Conservation (phyloP, 2,329 filamentous ascomycete genomes). For the Exophiala sideris region DNA sequence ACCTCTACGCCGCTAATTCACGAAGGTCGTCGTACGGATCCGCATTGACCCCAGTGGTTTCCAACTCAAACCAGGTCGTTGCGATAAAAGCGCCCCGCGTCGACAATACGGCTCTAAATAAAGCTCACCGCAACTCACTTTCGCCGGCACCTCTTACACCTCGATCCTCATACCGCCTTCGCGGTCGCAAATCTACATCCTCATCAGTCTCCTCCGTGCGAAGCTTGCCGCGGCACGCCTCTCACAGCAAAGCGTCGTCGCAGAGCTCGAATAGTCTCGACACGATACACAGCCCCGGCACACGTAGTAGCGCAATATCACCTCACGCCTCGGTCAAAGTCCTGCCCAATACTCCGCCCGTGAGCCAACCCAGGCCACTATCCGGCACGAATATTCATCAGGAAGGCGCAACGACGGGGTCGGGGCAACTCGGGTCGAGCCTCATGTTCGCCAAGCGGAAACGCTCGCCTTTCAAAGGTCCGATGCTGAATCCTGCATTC, state of each 20-base stretch:
- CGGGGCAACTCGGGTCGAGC: constrained; percentile 31
- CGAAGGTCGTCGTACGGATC: constrained; percentile 23
- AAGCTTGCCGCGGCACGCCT: constrained; percentile 82
- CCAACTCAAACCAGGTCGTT: constrained; percentile 14
- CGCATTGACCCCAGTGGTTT: constrained; percentile 21
- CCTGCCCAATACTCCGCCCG: constrained; percentile 82
- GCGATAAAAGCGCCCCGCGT: constrained; percentile 18
- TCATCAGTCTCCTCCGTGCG: constrained; percentile 91
- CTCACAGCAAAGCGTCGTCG: constrained; percentile 90
- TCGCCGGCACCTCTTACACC: constrained; percentile 87
- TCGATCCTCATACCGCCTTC: constrained; percentile 76
- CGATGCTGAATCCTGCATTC: constrained; percentile 40
- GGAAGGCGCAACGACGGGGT: constrained; percentile 3
- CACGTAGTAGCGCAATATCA: constrained; percentile 63
- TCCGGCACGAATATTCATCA: constrained; percentile 9
- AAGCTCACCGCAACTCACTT: constrained; percentile 63
- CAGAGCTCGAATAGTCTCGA: constrained; percentile 78
- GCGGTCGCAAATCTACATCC: constrained; percentile 91
- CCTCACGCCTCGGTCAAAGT: constrained; percentile 92
- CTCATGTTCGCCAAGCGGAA: constrained; percentile 48
- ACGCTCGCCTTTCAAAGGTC: constrained; percentile 45
- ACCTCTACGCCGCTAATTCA: not conserved
- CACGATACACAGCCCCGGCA: constrained; percentile 65
- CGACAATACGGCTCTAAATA: constrained; percentile 18
- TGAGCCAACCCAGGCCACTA: constrained; percentile 33